Evolutionary conservation across 2,329 filamentous ascomycete genomes (phyloP), one percentile per base, ranked within the genome.

Genomic region (Pestalotiopsis fici): DNA sequence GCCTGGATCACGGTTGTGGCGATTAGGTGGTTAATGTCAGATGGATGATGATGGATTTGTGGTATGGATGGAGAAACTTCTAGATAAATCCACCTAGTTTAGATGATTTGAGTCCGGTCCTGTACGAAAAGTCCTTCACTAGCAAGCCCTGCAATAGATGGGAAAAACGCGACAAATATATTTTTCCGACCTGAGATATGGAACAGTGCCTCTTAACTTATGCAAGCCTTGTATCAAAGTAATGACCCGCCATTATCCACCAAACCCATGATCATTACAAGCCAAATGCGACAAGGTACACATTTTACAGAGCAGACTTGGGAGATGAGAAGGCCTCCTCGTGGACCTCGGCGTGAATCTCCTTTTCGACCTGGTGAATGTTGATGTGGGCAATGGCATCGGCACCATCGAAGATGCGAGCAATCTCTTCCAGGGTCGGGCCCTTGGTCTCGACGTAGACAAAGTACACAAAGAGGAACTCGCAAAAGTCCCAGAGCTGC

Each of bases 401-500:
- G 31, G 89, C 86, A 50, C 89, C 91, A 72, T 93, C 90, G 73
- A 93, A 93, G 76, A 93, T 91, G 73, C 87, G 86, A 59, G 90
- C 88, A 69, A 92, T 86, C 75, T 92, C 89, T 76, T 93, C 91
- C 0, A 93, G 87, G 2, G 90, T 92, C 0, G 89, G 88, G 3
- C 90, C 90, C 73, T 88, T 89, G 21, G 91, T 93, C 81, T 93
- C 91, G 66, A 91, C 85, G 76, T 90, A 91, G 77, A 91, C 86
- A 81, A 89, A 88, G 78, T 85, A 90, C 43, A 91, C 88, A 71
- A 91, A 90, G 59, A 87, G 69, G 59, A 90, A 79, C 77, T 91
- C 87, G 73, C 85, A 77, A 59, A 85, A 80, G 74, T 90, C 86
- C 88, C 88, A 91, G 66, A 88, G 76, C 76, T 78, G 57, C 12